Conservation (phyloP, 331 rosid genomes). For the Pyracantha coccinea region DNA sequence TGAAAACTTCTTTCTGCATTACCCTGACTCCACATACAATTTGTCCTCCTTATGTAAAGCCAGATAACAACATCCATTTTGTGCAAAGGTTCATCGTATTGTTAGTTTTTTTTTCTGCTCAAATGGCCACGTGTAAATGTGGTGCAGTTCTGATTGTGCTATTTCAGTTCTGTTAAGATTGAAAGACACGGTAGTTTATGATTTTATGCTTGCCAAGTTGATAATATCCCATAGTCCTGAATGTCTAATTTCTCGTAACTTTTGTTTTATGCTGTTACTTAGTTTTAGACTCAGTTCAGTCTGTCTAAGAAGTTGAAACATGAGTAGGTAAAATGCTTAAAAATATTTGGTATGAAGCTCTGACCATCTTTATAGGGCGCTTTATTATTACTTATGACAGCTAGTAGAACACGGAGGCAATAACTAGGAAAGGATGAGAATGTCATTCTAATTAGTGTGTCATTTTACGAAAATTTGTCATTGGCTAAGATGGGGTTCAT, state of each 20-base stretch:
- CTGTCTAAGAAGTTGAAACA: background rate
- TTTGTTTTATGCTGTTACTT: background rate
- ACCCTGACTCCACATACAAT: background rate
- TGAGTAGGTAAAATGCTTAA: background rate
- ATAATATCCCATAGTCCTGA: background rate
- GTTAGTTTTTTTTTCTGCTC: background rate
- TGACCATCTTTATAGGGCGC: background rate
- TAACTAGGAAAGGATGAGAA: background rate
- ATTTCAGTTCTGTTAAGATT: too few species aligned
- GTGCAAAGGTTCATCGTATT: background rate
- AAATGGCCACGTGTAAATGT: background rate
- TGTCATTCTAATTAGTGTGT: background rate
- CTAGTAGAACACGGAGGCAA: background rate
- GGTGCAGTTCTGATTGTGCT: too few species aligned
- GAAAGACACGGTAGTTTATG: too few species aligned
- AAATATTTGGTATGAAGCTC: background rate
- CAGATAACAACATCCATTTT: background rate
- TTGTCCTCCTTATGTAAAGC: background rate
- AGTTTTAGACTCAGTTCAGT: background rate
- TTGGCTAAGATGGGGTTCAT: too few species aligned
- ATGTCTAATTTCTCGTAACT: background rate
- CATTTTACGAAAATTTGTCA: too few species aligned
- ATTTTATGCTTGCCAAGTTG: too few species aligned
- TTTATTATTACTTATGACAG: background rate
- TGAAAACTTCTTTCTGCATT: background rate